Conservation (phyloP, 176 grass and related monocot genomes). For the Leersia perrieri region DNA sequence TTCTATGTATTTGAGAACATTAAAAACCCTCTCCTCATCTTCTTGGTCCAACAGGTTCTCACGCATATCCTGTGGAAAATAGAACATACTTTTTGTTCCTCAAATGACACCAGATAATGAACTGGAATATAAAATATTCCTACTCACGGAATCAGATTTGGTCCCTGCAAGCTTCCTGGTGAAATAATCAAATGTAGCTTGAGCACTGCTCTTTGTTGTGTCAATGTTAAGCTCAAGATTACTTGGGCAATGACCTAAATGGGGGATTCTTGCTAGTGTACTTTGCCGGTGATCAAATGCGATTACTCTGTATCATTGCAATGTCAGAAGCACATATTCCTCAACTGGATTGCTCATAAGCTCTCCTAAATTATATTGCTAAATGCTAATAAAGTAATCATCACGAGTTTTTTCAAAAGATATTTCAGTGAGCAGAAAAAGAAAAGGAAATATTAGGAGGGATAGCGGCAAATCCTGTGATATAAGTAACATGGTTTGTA, state of each 20-base stretch:
- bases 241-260: conserved; percentile 40
- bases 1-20: conserved; percentile 68
- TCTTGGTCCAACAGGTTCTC: conserved; percentile 50
- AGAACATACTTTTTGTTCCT: conserved; percentile 16
- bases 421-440: background rate
- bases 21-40: conserved; percentile 43
- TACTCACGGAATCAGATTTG: conserved; percentile 40
- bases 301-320: conserved; percentile 59
- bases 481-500: background rate
- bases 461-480: too few relatives aligned
- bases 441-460: too few relatives aligned
- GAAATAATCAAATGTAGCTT: conserved; percentile 77
- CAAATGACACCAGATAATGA: conserved; percentile 1
- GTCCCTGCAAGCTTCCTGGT: conserved; percentile 30
- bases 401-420: background rate
- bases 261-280: conserved; percentile 50
- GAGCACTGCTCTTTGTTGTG: conserved; percentile 53
- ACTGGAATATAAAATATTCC: conserved; percentile 18
- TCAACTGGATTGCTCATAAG: background rate
- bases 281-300: conserved; percentile 78
- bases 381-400: too few relatives aligned
- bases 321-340: background rate
- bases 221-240: conserved; percentile 77
- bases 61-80: conserved; percentile 25
- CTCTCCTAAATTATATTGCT: background rate